Evolutionary conservation across 2,329 filamentous ascomycete species (phyloP).

Genomic region (Trichoderma sp.): DNA sequence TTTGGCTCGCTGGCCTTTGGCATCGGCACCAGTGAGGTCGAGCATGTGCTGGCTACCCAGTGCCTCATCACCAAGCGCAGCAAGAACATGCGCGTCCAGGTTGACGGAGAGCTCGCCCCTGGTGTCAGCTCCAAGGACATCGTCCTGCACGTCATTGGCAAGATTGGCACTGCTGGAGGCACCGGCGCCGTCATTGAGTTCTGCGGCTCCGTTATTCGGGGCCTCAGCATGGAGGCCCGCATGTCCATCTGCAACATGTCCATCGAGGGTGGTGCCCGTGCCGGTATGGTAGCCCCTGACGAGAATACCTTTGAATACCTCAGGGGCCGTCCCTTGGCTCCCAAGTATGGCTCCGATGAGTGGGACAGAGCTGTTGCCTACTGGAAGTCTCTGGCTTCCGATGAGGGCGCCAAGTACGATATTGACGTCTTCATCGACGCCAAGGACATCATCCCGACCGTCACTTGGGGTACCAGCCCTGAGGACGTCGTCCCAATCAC

Average conservation of each 20-base stretch:
- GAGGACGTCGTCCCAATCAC: conserved; percentile 97
- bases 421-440: conserved; percentile 85
- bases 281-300: conserved; percentile 95
- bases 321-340: conserved; percentile 85
- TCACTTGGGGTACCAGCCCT: conserved; percentile 96
- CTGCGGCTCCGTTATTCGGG: conserved; percentile 89
- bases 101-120: conserved; percentile 84
- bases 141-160: conserved; percentile 86
- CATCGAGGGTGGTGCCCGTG: conserved; percentile 91
- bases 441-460: conserved; percentile 89
- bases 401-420: conserved; percentile 87
- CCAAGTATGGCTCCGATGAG: conserved; percentile 78
- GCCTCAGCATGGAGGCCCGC: conserved; percentile 90
- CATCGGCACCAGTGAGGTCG: conserved; percentile 97
- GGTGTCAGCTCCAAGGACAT: conserved; percentile 97
- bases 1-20: conserved; percentile 94
- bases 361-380: conserved; percentile 88
- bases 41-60: conserved; percentile 96
- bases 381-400: conserved; percentile 84
- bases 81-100: conserved; percentile 98
- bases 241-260: conserved; percentile 99
- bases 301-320: conserved; percentile 94
- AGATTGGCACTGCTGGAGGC: conserved; percentile 92
- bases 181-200: conserved; percentile 96
- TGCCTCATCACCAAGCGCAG: conserved; percentile 91